phyloP scores from a whole-genome alignment of 106 monocot species.

The Cymbidium sinense region DNA sequence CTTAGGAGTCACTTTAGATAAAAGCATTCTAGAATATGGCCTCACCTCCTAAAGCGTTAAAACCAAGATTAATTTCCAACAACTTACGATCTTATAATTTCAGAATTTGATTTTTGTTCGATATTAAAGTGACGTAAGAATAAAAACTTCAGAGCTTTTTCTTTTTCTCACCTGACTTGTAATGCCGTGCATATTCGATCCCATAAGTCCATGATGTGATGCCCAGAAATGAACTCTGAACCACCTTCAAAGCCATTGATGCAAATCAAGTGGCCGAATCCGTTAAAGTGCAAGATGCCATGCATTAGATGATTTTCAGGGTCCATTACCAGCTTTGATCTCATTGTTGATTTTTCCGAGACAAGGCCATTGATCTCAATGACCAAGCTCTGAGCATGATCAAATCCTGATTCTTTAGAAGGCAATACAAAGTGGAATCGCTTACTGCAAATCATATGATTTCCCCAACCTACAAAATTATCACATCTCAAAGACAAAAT shows the following conservation, averaged over 20 bases:
- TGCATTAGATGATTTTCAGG: slow-evolving; percentile 42
- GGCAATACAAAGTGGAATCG: slow-evolving; percentile 77
- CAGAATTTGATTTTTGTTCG: neutral
- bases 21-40: no score
- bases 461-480: slow-evolving; percentile 64
- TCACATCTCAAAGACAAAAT: no score
- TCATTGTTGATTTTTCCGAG: neutral
- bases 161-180: slow-evolving; percentile 39
- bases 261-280: slow-evolving; percentile 68
- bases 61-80: no score
- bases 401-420: slow-evolving; percentile 16
- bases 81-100: neutral
- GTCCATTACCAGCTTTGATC: slow-evolving; percentile 6
- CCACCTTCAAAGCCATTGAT: slow-evolving; percentile 71
- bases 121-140: no score
- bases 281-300: slow-evolving; percentile 76
- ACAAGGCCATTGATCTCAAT: slow-evolving; percentile 5
- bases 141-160: neutral
- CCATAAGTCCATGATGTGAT: slow-evolving; percentile 68
- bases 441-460: slow-evolving; percentile 70
- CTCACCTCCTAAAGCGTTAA: no score
- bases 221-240: slow-evolving; percentile 60
- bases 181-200: slow-evolving; percentile 60
- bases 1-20: no score
- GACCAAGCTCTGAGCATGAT: neutral